Base-by-base conservation (phyloP, 179 eudicot species). In the Vitellaria paradoxa region DNA sequence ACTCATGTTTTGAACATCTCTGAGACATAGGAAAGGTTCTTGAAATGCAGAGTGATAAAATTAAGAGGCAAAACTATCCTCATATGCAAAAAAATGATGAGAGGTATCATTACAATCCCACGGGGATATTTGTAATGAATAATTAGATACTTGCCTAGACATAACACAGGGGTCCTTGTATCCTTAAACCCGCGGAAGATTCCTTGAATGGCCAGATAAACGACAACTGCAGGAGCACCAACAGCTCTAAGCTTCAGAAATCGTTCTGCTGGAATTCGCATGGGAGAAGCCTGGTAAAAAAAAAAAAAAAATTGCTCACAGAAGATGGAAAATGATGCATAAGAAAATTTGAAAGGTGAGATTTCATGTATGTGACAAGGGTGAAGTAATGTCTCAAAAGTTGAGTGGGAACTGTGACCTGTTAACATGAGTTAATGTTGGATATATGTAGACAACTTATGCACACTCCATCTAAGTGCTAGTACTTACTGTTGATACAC, bases 191-290 rank as follows among this genome's bases (percentile, higher is more conserved):
- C 97, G 69, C 97, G 92, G 46, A 91, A 86, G 75, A 93, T 77
- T 56, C 97, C 97, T 81, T 91, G 96, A 74, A 93, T 91, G 64
- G 97, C 93, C 81, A 93, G 76, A 55, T 91, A 90, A 76, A 93
- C 78, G 68, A 93, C 96, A 78, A 86, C 94, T 64, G 97, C 97
- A 30, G 97, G 97, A 59, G 94, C 94, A 64, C 97, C 97, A 72
- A 93, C 81, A 13, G 96, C 96, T 82, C 96, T 87, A 60, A 93
- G 90, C 11, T 86, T 81, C 77, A 93, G 84, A 86, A 91, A 93
- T 18, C 73, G 85, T 60, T 90, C 85, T 12, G 96, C 92, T 46
- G 91, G 85, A 67, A 21, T 64, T 21, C 84, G 88, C 97, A 91
- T 93, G 6, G 92, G 83, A 30, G 96, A 91, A 77, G 82, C 90